Evolutionary conservation across 1,284 basidiomycete species (phyloP).

Genomic region (Tilletia setariae): DNA sequence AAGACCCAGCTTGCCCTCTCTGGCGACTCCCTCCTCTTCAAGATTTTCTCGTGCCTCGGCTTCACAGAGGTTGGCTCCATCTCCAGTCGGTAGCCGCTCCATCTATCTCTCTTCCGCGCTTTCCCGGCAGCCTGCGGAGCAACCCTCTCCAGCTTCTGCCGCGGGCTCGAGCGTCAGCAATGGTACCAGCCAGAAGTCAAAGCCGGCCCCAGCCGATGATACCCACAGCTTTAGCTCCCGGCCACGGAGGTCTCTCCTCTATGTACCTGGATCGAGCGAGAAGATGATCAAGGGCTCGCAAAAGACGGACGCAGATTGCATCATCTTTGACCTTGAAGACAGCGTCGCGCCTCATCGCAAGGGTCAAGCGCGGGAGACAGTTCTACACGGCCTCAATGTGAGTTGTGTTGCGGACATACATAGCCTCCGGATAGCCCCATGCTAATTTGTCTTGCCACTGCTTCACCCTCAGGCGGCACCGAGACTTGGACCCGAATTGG

Average conservation of each 20-base stretch:
- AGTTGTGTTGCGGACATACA: slow-evolving; percentile 19
- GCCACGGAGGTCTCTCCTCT: slow-evolving; percentile 29
- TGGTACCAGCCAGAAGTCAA: too few species aligned
- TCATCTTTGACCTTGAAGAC: slow-evolving; percentile 52
- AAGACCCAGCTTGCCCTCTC: too few species aligned
- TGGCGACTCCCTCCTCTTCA: too few species aligned
- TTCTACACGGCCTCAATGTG: slow-evolving; percentile 42
- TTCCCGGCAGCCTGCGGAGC: too few species aligned
- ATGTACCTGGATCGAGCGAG: slow-evolving; percentile 49
- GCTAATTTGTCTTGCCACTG: not conserved
- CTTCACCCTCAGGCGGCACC: slow-evolving; percentile 20
- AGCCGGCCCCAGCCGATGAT: too few species aligned
- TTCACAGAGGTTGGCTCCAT: too few species aligned
- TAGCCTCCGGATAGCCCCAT: not conserved
- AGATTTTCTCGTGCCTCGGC: too few species aligned
- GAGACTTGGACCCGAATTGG: slow-evolving; percentile 32
- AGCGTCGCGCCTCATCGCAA: slow-evolving; percentile 49
- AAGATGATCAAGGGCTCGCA: slow-evolving; percentile 49
- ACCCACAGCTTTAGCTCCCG: not conserved
- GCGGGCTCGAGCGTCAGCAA: too few species aligned
- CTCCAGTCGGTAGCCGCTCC: too few species aligned
- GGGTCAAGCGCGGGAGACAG: slow-evolving; percentile 40
- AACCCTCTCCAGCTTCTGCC: too few species aligned
- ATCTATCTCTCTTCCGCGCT: too few species aligned
- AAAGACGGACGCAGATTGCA: slow-evolving; percentile 33